Percentiles rank a stretch among this genome's conserved stretches.
These are phyloP conservation scores for Hanseniaspora hatyaiensis DNA, from an alignment of 805 yeast genomes.

Conservation along the genomic window DNA sequence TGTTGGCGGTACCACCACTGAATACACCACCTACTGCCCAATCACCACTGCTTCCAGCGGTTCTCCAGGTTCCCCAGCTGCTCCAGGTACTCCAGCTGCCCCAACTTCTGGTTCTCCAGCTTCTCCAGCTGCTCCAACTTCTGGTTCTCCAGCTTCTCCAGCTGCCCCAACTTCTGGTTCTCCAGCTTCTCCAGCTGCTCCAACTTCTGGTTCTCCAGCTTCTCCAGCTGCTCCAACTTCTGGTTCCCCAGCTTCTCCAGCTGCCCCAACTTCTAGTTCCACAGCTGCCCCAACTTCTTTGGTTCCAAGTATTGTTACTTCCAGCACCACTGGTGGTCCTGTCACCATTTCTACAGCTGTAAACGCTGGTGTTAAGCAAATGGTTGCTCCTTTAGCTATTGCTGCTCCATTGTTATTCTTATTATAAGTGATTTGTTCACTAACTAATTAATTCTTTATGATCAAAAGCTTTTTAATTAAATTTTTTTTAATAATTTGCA, in stretches of 20 bases:
- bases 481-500: too few relatives aligned
- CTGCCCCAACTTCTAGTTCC: neutral
- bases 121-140: neutral
- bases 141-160: neutral
- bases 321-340: neutral
- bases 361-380: slow-evolving; percentile 35
- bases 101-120: too few relatives aligned
- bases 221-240: slow-evolving; percentile 1
- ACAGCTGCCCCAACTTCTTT: neutral
- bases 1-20: slow-evolving; percentile 18
- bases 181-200: neutral
- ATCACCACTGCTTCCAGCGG: neutral
- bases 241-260: neutral
- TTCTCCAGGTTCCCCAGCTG: too few relatives aligned
- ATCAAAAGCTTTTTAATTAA: neutral
- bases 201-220: neutral
- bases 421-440: slow-evolving; percentile 21
- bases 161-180: neutral
- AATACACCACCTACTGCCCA: slow-evolving; percentile 20
- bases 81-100: too few relatives aligned
- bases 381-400: slow-evolving; percentile 40
- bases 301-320: neutral
- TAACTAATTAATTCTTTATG: too few relatives aligned
- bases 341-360: neutral
- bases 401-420: slow-evolving; percentile 39